Evolutionary conservation across 106 monocot species (phyloP), one percentile per base, ranked within the genome.

Genomic region (Acorus gramineus): DNA sequence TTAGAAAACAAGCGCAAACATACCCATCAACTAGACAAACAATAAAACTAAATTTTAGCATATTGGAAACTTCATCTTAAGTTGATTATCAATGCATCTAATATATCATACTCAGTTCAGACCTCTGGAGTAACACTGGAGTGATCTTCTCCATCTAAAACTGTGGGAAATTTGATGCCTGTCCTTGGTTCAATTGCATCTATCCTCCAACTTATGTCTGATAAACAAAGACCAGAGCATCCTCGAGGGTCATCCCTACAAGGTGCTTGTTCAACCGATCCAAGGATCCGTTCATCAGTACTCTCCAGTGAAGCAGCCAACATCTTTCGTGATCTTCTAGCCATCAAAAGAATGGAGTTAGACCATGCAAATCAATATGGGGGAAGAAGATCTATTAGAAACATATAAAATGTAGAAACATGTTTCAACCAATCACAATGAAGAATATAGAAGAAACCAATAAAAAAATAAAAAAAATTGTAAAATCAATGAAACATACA

Each of bases 131-230:
- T 61, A 47, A 50, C n/a, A 78, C 64, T 71, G 60, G 71, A 66
- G 54, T 63, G 59, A 65, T 80, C 80, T 59, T 79, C 79, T 14
- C 80, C 62, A 64, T 45, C 61, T 65, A 69, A 78, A 79, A 82
- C 11, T 65, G 81, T 57, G 28, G 96, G 96, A 63, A 96, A 96
- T 51, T 73, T 83, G 45, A 96, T 91, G 62, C 96, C 96, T 55
- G 90, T 96, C 74, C 75, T 82, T 64, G 82, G 85, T 73, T 96
- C 96, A 76, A 85, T 66, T 47, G 87, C 59, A 91, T 91, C 79
- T 76, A 65, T 73, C 47, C 47, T 54, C 74, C 75, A 76, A 43
- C 42, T 63, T 50, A 75, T 67, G 6, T 71, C 79, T 44, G 81
- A 65, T 57, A 83, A 64, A 55, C 62, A 59, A 74, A 70, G 67